Evolutionary conservation across 345 rosid species (phyloP).

Genomic region (Alliaria petiolata): DNA sequence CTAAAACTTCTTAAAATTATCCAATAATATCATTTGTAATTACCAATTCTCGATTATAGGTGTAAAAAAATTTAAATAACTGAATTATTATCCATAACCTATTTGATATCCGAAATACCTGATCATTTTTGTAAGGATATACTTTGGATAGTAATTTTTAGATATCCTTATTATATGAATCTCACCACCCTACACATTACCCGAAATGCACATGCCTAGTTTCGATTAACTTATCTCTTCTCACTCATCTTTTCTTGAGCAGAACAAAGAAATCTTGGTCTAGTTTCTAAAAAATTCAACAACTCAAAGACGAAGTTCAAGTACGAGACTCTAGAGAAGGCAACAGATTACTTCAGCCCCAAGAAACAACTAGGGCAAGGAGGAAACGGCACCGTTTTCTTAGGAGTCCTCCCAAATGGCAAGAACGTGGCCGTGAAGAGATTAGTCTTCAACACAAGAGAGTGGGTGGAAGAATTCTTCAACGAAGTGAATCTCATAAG

Average conservation of each 20-base stretch:
- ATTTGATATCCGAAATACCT: too few species aligned
- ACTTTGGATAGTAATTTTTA: too few species aligned
- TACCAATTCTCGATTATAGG: too few species aligned
- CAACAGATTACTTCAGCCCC: conserved; percentile 40
- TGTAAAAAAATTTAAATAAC: too few species aligned
- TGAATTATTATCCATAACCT: too few species aligned
- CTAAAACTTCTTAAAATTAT: too few species aligned
- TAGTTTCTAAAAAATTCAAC: conserved; percentile 18
- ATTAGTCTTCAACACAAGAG: conserved; percentile 31
- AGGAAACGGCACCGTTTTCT: conserved; percentile 49
- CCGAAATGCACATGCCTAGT: too few species aligned
- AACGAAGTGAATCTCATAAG: conserved; percentile 54
- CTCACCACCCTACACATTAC: too few species aligned
- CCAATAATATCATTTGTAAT: too few species aligned
- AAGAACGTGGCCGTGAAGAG: conserved; percentile 61
- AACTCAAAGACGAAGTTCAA: conserved; percentile 35
- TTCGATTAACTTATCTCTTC: not conserved
- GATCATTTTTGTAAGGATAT: too few species aligned
- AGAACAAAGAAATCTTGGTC: conserved; percentile 24
- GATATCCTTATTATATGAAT: too few species aligned
- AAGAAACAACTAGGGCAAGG: conserved; percentile 40
- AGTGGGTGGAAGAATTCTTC: conserved; percentile 36
- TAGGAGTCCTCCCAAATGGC: conserved; percentile 54
- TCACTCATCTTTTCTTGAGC: conserved; percentile 8
- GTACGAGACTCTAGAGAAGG: conserved; percentile 43